These are phyloP conservation scores for Oxyria digyna DNA, from an alignment of 148 eudicot genomes.

Conservation along the genomic window DNA sequence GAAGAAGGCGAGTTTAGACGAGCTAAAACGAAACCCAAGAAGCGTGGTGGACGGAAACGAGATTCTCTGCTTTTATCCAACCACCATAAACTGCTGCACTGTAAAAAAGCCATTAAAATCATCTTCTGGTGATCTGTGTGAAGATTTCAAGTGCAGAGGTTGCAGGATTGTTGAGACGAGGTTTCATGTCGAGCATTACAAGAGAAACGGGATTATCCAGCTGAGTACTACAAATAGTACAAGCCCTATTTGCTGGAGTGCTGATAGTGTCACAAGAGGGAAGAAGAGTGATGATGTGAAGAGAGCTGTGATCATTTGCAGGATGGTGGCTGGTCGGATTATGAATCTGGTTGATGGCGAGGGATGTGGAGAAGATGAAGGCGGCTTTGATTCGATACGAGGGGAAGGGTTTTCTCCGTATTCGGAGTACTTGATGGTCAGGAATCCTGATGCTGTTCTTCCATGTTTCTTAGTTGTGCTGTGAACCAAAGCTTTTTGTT, in stretches of 20 bases:
- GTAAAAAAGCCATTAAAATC: constrained; percentile 3
- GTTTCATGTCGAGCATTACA: constrained; percentile 7
- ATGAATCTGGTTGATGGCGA: constrained; percentile 1
- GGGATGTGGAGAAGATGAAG: neutral
- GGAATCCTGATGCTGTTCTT: constrained; percentile 4
- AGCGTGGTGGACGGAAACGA: constrained; percentile 28
- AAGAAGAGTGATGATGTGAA: neutral
- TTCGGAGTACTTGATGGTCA: constrained; percentile 4
- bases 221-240: constrained; percentile 4
- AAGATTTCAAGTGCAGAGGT: constrained; percentile 10
- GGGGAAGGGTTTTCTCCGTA: constrained; percentile 5
- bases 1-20: constrained; percentile 19
- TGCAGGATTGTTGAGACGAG: constrained; percentile 13
- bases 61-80: constrained; percentile 22
- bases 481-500: neutral
- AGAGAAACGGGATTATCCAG: constrained; percentile 8
- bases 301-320: constrained; percentile 7
- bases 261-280: neutral
- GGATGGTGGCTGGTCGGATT: neutral
- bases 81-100: constrained; percentile 15
- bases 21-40: constrained; percentile 18
- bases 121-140: constrained; percentile 14
- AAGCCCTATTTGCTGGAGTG: neutral
- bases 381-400: neutral
- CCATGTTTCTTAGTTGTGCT: constrained; percentile 3